Evolutionary conservation across 805 yeast genomes (phyloP), one percentile per base, ranked within the genome.

Genomic region (Pichia paraexigua): DNA sequence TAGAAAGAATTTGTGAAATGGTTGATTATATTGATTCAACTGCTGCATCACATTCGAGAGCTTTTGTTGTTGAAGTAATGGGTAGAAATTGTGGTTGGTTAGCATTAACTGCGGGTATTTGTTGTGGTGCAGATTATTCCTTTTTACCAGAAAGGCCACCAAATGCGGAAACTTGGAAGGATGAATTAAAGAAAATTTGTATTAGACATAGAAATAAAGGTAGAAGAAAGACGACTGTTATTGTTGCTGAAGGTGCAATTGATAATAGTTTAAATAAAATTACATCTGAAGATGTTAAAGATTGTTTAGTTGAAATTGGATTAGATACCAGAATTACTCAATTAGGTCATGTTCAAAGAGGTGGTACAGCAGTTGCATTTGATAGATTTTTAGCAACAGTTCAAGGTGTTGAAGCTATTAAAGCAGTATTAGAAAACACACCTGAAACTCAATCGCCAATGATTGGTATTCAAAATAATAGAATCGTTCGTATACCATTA

Each of bases 31-130:
- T 94, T 59, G 97, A 91, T 69, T 96, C 97, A 48, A 94, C 99
- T 39, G 99, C 99, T 18, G 81, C 87, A 59, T 92, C 98, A 2
- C 99, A 94, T 69, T 88, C 96, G 15, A 81, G 99, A 64, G 99
- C 99, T 9, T 94, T 94, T 67, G 97, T 94, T 43, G 87, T 94
- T 53, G 99, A 94, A 68, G 99, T 94, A 41, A 94, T 94, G 99
- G 99, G 99, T 56, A 82, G 99, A 65, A 97, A 94, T 69, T 94
- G 99, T 76, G 99, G 99, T 56, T 94, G 99, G 99, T 78, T 94
- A 61, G 98, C 95, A 2, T 74, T 94, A 60, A 91, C 90, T 94
- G 95, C 99, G 5, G 99, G 98, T 64, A 84, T 92, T 55, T 90
- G 98, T 43, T 88, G 97, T 28, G 87, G 94, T 62, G 98, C 99